Evolutionary conservation across 73 alveolate species (phyloP).

Genomic region (Paramecium tetraurelia): DNA sequence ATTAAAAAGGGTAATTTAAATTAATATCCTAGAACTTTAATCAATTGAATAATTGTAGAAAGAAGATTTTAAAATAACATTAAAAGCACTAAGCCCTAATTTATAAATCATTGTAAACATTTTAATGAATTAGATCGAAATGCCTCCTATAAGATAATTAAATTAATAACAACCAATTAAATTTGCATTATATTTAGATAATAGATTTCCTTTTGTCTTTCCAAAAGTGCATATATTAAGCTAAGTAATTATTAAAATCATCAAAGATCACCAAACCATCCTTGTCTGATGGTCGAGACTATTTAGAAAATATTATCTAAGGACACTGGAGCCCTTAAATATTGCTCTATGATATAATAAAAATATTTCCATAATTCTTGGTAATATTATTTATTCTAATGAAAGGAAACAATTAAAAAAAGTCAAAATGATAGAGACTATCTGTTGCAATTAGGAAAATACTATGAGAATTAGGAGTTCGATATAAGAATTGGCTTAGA

Average conservation of each 20-base stretch:
- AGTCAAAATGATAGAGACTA: neutral
- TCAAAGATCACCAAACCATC: neutral
- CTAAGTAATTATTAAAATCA: neutral
- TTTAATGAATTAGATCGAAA: neutral
- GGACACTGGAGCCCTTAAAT: slow-evolving; percentile 20
- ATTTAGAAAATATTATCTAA: neutral
- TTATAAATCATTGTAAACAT: neutral
- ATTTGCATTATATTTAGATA: neutral
- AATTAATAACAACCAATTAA: neutral
- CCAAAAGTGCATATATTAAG: slow-evolving; percentile 34
- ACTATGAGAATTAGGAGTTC: neutral
- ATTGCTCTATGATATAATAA: neutral
- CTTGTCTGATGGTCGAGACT: neutral
- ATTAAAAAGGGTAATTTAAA: neutral
- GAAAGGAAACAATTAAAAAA: neutral
- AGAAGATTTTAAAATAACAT: neutral
- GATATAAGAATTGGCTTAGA: neutral
- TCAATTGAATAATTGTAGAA: neutral
- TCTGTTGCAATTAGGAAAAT: neutral
- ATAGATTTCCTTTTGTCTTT: neutral
- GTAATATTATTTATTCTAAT: neutral
- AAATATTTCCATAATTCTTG: neutral
- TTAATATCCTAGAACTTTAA: neutral
- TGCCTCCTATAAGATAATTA: neutral
- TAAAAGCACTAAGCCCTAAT: neutral